Conservation (phyloP, 2,329 filamentous ascomycete genomes). For the Fusarium incarnatum region DNA sequence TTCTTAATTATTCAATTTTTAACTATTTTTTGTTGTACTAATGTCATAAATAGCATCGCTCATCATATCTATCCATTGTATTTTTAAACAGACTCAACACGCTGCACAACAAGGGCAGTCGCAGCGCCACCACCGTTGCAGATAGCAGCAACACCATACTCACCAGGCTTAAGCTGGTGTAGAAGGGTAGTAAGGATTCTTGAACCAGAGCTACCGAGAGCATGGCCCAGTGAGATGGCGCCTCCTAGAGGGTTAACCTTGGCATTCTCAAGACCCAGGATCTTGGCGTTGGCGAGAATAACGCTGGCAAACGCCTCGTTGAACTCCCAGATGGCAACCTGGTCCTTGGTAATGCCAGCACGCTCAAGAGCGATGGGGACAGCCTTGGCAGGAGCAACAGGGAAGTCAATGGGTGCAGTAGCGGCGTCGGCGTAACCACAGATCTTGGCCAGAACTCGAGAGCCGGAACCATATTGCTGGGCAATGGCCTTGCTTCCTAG, state of each 20-base stretch:
- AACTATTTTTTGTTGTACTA: conserved; percentile 5
- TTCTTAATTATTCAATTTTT: not conserved
- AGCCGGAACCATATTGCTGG: conserved; percentile 80
- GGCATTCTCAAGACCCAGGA: conserved; percentile 81
- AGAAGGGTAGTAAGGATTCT: conserved; percentile 90
- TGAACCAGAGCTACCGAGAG: conserved; percentile 91
- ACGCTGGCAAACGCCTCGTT: conserved; percentile 98
- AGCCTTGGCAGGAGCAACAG: conserved; percentile 89
- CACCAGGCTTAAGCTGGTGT: conserved; percentile 89
- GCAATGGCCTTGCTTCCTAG: conserved; percentile 84
- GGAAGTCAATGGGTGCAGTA: conserved; percentile 92
- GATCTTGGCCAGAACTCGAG: conserved; percentile 87
- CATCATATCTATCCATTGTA: not conserved
- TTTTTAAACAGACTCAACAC: conserved; percentile 69
- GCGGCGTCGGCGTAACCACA: conserved; percentile 90
- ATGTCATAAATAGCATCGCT: not conserved
- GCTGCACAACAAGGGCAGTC: conserved; percentile 91
- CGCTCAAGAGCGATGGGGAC: conserved; percentile 89
- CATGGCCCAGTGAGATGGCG: conserved; percentile 91
- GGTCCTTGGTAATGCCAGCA: conserved; percentile 89
- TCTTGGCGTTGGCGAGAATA: conserved; percentile 94
- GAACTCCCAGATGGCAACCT: conserved; percentile 97
- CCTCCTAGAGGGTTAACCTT: conserved; percentile 90
- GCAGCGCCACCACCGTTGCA: conserved; percentile 97
- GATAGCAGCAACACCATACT: conserved; percentile 95